Base-by-base conservation (phyloP, 2,329 filamentous ascomycete species). In the Fusarium buharicum region DNA sequence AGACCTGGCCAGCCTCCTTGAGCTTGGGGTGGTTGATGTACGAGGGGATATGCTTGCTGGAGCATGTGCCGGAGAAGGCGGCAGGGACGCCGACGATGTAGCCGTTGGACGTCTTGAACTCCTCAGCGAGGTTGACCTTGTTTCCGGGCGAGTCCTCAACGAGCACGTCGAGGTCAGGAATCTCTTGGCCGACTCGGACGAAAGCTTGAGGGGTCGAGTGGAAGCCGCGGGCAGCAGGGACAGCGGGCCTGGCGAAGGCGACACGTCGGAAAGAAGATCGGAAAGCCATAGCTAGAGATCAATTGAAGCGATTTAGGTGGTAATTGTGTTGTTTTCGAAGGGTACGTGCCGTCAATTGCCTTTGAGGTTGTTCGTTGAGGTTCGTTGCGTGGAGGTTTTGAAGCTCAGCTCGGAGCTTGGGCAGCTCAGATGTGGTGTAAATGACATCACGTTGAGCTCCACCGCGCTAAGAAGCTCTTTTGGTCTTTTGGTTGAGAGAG, bases 81-180 rank as follows among this genome's bases (percentile, higher is more conserved):
- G 90, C 91, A 1, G 92, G 92, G 27, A 95, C 90, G 62, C 92
- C 92, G 67, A 98, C 84, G 73, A 98, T 89, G 70, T 97, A 78
- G 55, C 91, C 92, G 73, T 92, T 90, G 64, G 86, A 87, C 62
- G 82, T 82, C 60, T 76, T 74, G 63, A 96, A 84, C 80, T 96
- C 92, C 63, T 90, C 84, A 68, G 90, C 86, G 57, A 98, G 84
- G 78, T 92, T 94, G 76, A 98, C 87, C 78, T 93, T 95, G 84
- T 93, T 96, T 59, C 91, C 92, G 1, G 94, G 94, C n/a, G 90
- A 93, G 78, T 86, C 84, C 79, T 98, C 91, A 64, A 88, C 89
- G 68, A 97, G 84, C 45, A 91, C 87, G 64, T 93, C 87, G 55
- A 94, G 79, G 76, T 87, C 79, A 39, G 94, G 95, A 51, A 98